These are phyloP conservation scores for Penicillium sp. DNA, from an alignment of 2,329 filamentous ascomycete species.

Conservation along the genomic window DNA sequence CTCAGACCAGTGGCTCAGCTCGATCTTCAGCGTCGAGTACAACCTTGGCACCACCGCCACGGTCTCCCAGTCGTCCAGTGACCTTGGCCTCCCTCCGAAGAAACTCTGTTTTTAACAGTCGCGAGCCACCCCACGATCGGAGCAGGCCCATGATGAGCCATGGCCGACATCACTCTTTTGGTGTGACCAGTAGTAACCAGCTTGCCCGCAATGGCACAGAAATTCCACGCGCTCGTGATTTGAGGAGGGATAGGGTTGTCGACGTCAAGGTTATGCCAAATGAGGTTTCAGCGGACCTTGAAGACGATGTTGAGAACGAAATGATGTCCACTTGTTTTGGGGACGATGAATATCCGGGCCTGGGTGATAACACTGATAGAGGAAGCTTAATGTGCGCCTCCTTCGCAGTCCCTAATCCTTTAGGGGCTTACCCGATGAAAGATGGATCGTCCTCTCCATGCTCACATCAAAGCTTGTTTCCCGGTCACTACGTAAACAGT, in stretches of 20 bases:
- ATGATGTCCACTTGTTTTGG: slow-evolving; percentile 32
- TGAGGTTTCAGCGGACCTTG: slow-evolving; percentile 26
- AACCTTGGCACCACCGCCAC: slow-evolving; percentile 24
- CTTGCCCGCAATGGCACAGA: slow-evolving; percentile 36
- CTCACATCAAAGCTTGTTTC: slow-evolving; percentile 24
- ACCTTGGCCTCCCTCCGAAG: slow-evolving; percentile 33
- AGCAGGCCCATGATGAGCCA: slow-evolving; percentile 28
- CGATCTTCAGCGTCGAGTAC: slow-evolving; percentile 19
- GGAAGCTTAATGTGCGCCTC: slow-evolving; percentile 20
- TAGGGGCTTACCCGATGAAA: slow-evolving; percentile 10
- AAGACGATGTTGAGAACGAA: slow-evolving; percentile 36
- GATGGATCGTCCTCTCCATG: slow-evolving; percentile 20
- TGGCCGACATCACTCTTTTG: slow-evolving; percentile 35
- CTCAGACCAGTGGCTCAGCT: slow-evolving; percentile 14
- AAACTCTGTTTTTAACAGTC: slow-evolving; percentile 37
- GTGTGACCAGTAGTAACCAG: slow-evolving; percentile 22
- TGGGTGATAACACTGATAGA: slow-evolving; percentile 30
- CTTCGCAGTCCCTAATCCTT: slow-evolving; percentile 8
- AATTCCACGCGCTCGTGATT: slow-evolving; percentile 24
- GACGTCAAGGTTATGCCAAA: slow-evolving; percentile 28
- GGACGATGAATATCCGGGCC: slow-evolving; percentile 37
- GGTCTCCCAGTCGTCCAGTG: slow-evolving; percentile 33
- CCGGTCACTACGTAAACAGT: slow-evolving; percentile 16
- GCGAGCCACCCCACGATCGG: slow-evolving; percentile 31
- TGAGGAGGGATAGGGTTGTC: slow-evolving; percentile 19